These are phyloP conservation scores for Berberis vulgaris DNA, from an alignment of 164 flowering plant species.

Conservation along the genomic window DNA sequence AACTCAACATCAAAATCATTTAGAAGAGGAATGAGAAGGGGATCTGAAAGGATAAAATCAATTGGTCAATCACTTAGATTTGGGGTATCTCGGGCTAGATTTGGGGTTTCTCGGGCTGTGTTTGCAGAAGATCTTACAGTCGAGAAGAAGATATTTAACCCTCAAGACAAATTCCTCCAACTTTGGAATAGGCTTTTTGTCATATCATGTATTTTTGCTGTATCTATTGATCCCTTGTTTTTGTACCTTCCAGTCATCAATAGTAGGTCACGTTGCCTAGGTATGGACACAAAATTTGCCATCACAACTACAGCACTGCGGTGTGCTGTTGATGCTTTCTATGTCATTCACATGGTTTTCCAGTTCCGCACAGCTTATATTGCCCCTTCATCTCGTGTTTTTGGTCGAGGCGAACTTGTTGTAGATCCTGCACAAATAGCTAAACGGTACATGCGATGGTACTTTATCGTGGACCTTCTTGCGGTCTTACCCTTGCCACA, in stretches of 20 bases:
- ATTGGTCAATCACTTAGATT: not conserved
- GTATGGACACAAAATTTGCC: not conserved
- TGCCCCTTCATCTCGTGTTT: not conserved
- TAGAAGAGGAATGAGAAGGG: not conserved
- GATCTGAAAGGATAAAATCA: not conserved
- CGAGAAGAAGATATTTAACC: not conserved
- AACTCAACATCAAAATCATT: conserved; percentile 25
- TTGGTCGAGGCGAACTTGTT: not conserved
- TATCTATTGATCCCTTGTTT: not conserved
- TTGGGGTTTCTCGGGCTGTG: conserved; percentile 14
- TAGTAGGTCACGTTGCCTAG: not conserved
- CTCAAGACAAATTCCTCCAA: not conserved
- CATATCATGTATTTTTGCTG: not conserved
- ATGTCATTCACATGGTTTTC: not conserved
- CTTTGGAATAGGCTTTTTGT: not conserved
- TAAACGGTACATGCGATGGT: not conserved
- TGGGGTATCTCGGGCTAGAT: conserved; percentile 71
- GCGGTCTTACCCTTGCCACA: not conserved
- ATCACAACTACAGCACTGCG: not conserved
- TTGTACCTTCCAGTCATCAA: not conserved
- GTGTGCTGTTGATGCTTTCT: not conserved
- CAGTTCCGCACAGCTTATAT: not conserved
- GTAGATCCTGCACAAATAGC: not conserved
- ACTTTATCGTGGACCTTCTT: not conserved
- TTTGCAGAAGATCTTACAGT: not conserved